phyloP scores from a whole-genome alignment of 2,329 filamentous ascomycete genomes.

The Sarocladiaceae sp. region DNA sequence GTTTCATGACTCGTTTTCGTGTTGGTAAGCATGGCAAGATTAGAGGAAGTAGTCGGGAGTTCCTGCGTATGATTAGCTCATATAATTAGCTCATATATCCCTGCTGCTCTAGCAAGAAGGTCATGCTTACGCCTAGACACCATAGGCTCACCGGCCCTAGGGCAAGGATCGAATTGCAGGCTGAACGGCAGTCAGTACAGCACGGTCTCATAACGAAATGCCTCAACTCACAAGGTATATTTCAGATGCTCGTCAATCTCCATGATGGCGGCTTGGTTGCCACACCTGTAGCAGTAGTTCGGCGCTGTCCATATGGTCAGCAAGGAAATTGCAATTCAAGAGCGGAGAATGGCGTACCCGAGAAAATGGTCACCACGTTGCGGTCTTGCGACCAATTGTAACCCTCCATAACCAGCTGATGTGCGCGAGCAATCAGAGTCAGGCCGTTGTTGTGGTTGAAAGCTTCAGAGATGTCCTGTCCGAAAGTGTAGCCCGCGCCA shows the following conservation, averaged over 20 bases:
- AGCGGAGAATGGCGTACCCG: slow-evolving; percentile 49
- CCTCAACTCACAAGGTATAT: slow-evolving; percentile 85
- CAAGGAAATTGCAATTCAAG: neutral
- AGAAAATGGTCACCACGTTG: slow-evolving; percentile 98
- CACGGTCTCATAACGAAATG: neutral
- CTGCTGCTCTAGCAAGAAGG: neutral
- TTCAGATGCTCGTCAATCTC: slow-evolving; percentile 99
- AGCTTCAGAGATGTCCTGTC: slow-evolving; percentile 87
- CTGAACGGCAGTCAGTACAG: slow-evolving; percentile 39
- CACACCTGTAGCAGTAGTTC: slow-evolving; percentile 98
- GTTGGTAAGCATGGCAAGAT: slow-evolving; percentile 21
- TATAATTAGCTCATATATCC: no score
- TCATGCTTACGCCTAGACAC: slow-evolving; percentile 72
- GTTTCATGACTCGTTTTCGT: slow-evolving; percentile 10
- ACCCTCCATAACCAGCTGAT: slow-evolving; percentile 98
- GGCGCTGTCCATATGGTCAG: slow-evolving; percentile 47
- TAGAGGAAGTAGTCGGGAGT: slow-evolving; percentile 99
- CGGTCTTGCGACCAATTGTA: slow-evolving; percentile 99
- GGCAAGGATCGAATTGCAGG: slow-evolving; percentile 98
- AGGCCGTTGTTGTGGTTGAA: slow-evolving; percentile 96
- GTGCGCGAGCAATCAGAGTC: slow-evolving; percentile 84
- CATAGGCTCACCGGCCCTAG: slow-evolving; percentile 95
- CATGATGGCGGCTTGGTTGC: slow-evolving; percentile 99
- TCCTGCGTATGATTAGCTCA: slow-evolving; percentile 33
- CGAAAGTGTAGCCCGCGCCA: slow-evolving; percentile 92